phyloP scores from a whole-genome alignment of 2,329 filamentous ascomycete genomes.

The Cucurbitaria berberidis region DNA sequence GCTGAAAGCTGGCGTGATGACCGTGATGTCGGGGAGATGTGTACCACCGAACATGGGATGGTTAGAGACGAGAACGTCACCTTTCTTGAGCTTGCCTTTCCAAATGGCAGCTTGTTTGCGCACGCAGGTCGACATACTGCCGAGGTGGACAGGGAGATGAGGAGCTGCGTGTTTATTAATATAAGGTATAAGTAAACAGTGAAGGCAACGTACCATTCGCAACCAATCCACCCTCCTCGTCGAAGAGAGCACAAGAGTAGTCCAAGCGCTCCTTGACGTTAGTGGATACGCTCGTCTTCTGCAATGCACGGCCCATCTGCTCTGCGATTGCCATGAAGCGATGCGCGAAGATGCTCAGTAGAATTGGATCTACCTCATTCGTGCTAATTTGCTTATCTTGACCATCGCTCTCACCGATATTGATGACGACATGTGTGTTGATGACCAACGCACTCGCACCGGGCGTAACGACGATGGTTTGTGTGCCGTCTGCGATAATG shows the following conservation, averaged over 20 bases:
- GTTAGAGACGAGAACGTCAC: slow-evolving; percentile 83
- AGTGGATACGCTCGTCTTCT: slow-evolving; percentile 80
- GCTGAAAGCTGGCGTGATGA: slow-evolving; percentile 79
- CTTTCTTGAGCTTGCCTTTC: slow-evolving; percentile 76
- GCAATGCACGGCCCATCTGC: slow-evolving; percentile 79
- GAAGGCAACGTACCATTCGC: slow-evolving; percentile 62
- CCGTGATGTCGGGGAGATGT: slow-evolving; percentile 82
- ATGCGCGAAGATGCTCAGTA: slow-evolving; percentile 80
- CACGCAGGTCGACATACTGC: slow-evolving; percentile 86
- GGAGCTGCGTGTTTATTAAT: slow-evolving; percentile 59
- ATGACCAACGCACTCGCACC: slow-evolving; percentile 77
- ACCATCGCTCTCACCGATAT: slow-evolving; percentile 67
- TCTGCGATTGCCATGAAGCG: slow-evolving; percentile 87
- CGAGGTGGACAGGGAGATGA: slow-evolving; percentile 80
- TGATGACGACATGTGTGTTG: slow-evolving; percentile 87
- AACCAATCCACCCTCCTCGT: slow-evolving; percentile 75
- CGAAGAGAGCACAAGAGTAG: slow-evolving; percentile 83
- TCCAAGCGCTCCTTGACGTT: slow-evolving; percentile 85
- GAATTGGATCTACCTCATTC: slow-evolving; percentile 73
- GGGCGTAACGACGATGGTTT: slow-evolving; percentile 90
- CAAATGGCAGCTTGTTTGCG: slow-evolving; percentile 80
- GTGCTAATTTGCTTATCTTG: slow-evolving; percentile 57
- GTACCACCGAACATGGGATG: slow-evolving; percentile 86
- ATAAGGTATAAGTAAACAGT: not conserved
- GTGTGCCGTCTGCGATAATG: slow-evolving; percentile 84